These are phyloP conservation scores for Sclerotinia subarctica DNA, from an alignment of 2,329 filamentous ascomycete species.

Conservation along the genomic window DNA sequence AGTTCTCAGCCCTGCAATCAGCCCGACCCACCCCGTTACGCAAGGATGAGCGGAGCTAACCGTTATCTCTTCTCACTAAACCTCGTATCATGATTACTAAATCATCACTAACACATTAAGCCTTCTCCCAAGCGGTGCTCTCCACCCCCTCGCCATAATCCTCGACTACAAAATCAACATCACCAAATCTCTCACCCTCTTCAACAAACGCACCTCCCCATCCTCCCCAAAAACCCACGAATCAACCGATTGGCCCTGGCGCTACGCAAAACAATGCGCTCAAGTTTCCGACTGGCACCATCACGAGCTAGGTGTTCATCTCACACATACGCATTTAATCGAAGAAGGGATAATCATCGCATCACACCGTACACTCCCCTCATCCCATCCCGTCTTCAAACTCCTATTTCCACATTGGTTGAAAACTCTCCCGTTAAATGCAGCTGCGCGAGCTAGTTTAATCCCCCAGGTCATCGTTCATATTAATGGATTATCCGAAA, in stretches of 20 bases:
- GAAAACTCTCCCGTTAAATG: conserved; percentile 50
- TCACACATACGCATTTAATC: conserved; percentile 46
- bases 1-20: conserved; percentile 12
- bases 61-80: neutral
- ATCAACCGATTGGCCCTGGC: conserved; percentile 49
- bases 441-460: conserved; percentile 45
- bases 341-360: conserved; percentile 50
- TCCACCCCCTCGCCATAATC: conserved; percentile 49
- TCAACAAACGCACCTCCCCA: conserved; percentile 45
- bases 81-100: neutral
- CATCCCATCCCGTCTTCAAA: conserved; percentile 45
- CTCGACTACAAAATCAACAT: conserved; percentile 46
- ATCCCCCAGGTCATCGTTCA: conserved; percentile 46
- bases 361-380: conserved; percentile 43
- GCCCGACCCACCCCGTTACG: neutral
- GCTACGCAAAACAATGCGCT: conserved; percentile 51
- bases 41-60: conserved; percentile 6
- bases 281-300: conserved; percentile 49
- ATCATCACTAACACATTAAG: neutral
- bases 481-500: conserved; percentile 29
- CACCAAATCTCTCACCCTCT: conserved; percentile 47
- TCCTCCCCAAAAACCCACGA: conserved; percentile 37
- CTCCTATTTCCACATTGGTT: conserved; percentile 49
- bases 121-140: conserved; percentile 40
- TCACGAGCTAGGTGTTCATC: conserved; percentile 48